Conservation (phyloP, 2,329 filamentous ascomycete species). For the Exophiala oligosperma region DNA sequence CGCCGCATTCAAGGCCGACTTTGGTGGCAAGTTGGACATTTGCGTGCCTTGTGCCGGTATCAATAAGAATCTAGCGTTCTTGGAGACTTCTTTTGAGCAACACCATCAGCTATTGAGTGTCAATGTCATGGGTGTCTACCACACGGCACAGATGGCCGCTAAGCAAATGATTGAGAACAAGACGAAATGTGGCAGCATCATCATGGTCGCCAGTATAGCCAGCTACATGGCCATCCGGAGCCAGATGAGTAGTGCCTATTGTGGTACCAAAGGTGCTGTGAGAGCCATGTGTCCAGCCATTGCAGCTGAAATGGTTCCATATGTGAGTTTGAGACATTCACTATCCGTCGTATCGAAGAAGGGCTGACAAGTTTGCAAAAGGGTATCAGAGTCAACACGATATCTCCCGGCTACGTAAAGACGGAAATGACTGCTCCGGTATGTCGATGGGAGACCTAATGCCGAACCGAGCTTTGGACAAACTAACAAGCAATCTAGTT, state of each 20-base stretch:
- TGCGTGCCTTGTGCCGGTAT: conserved; percentile 49
- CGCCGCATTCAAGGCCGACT: conserved; percentile 36
- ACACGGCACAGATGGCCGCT: conserved; percentile 50
- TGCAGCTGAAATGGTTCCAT: conserved; percentile 45
- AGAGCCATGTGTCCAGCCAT: conserved; percentile 49
- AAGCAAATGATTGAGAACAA: conserved; percentile 54
- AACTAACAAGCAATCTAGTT: conserved; percentile 34
- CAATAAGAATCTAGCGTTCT: conserved; percentile 46
- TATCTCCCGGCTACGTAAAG: conserved; percentile 44
- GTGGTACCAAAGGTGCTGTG: conserved; percentile 50
- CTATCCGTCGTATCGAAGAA: background rate
- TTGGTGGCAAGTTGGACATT: conserved; percentile 42
- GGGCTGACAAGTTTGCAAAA: conserved; percentile 24
- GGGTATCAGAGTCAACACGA: conserved; percentile 44
- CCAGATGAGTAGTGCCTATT: conserved; percentile 51
- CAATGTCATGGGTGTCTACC: conserved; percentile 49
- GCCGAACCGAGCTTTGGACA: background rate
- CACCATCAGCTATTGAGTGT: conserved; percentile 44
- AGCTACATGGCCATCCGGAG: conserved; percentile 53
- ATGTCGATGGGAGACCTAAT: conserved; percentile 11
- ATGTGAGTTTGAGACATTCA: conserved; percentile 29
- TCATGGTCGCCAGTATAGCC: conserved; percentile 56
- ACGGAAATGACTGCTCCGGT: conserved; percentile 39
- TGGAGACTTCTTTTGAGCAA: conserved; percentile 46
- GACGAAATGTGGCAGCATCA: conserved; percentile 53